A percentile compares a stretch with the other conserved stretches of the same genome.
Conservation (phyloP, 2,329 filamentous ascomycete genomes). For the Phyllosticta ampelicida region DNA sequence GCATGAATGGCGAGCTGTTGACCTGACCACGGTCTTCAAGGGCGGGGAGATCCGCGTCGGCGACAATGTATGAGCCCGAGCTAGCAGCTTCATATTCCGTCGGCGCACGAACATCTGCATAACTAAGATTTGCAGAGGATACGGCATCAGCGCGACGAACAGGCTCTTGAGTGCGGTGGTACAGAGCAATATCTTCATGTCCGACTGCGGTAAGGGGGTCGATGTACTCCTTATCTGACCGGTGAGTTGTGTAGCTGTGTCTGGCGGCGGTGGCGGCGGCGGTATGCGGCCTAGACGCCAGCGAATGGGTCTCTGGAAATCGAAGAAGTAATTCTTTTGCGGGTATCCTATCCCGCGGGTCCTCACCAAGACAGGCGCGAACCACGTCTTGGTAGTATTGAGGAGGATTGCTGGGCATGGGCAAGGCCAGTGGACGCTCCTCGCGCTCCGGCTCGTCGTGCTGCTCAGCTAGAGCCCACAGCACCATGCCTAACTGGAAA, state of each 20-base stretch:
- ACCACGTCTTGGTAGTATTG: conserved; percentile 69
- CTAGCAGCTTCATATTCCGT: conserved; percentile 34
- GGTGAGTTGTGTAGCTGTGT: conserved; percentile 30
- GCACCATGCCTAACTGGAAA: conserved; percentile 91
- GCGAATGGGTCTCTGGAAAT: conserved; percentile 20
- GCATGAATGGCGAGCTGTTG: conserved; percentile 19
- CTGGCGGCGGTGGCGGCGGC: conserved; percentile 16
- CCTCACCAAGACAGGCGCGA: conserved; percentile 61
- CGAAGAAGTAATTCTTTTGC: conserved; percentile 56
- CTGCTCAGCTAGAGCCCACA: conserved; percentile 82
- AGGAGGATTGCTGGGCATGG: conserved; percentile 48
- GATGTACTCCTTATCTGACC: conserved; percentile 38
- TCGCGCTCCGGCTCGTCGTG: conserved; percentile 83
- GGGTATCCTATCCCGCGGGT: conserved; percentile 61
- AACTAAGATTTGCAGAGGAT: conserved; percentile 17
- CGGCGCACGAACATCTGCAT: conserved; percentile 22
- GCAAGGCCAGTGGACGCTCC: conserved; percentile 56
- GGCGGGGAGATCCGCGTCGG: conserved; percentile 18
- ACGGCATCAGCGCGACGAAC: conserved; percentile 6
- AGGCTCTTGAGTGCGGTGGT: conserved; percentile 10
- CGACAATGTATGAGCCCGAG: conserved; percentile 33
- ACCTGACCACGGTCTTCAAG: conserved; percentile 12
- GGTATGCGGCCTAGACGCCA: conserved; percentile 13
- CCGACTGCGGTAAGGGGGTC: conserved; percentile 35
- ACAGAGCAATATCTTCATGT: conserved; percentile 32